Base-by-base conservation (phyloP, 2,329 filamentous ascomycete species). In the Neonectria neomacrospora region DNA sequence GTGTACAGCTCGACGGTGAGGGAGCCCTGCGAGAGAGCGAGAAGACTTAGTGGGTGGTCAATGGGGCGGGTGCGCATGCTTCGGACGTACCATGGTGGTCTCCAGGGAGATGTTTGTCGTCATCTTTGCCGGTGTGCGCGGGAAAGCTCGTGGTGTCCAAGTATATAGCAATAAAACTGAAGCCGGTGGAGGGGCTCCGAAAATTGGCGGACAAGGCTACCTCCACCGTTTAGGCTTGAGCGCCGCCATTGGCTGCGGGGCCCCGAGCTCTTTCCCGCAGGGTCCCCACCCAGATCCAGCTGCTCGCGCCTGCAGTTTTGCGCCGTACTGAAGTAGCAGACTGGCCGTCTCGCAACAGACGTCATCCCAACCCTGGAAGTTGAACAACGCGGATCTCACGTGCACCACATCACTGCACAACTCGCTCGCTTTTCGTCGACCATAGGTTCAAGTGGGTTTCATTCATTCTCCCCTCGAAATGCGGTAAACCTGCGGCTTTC, bases 1-100 rank as follows among this genome's bases (percentile, higher is more conserved):
- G 87, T 91, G 88, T 98, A 98, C 64, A 99, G 92, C 81, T 99
- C 96, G 67, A 98, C 80, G 63, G 87, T 88, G 77, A 99, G 91
- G 48, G 87, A 86, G 78, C 96, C 94, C 94, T 97, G 69, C 8
- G 26, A 18, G n/a, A 20, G 59, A 26, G n/a, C n/a, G 14, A 11
- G 5, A 52, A 45, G 8, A 18, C 57, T 61, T 42, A 54, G 51
- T 12, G 54, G 55, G 45, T n/a, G 16, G 18, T n/a, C 5, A 37
- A 26, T 11, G 18, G 51, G 58, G 30, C 11, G 23, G 55, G 41
- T 14, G 18, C 23, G 39, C n/a, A n/a, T 16, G 30, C 16, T n/a
- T 37, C 0, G n/a, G 5, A 58, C 78, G 60, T 83, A 92, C 94
- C 90, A 97, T 93, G 58, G 91, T 90, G 61, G 95, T 97, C 71